Base-by-base conservation (phyloP, 2,329 filamentous ascomycete genomes). In the Penicillium hesseltinei region DNA sequence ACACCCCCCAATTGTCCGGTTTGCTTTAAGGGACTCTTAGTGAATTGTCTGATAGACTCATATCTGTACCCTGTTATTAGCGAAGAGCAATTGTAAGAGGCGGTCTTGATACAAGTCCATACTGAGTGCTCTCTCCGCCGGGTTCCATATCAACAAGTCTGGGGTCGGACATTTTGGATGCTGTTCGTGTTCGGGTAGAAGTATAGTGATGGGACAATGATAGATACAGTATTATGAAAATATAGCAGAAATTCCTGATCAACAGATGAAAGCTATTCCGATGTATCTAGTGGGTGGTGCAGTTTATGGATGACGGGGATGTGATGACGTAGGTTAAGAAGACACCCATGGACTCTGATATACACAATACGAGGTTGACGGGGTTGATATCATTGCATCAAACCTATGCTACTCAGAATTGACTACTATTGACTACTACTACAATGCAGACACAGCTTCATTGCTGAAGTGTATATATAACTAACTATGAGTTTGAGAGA, bases 81-180 rank as follows among this genome's bases (percentile, higher is more conserved):
- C 36, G 6, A 21, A 21, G 17, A 27, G n/a, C 19, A 9, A 35
- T 50, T 42, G 33, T 36, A n/a, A 35, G 23, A 15, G 23, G 5
- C n/a, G 17, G 23, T 13, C 19, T 46, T 39, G 44, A 38, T 36
- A 50, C 7, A 13, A 13, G 25, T 19, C 51, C 75, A 54, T 77
- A 84, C 80, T 84, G 84, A 5, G 80, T 82, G 57, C 78, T 78
- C 71, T 87, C 83, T 62, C 85, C 85, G 66, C 85, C 85, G 19
- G 78, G 77, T 56, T 81, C 80, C 31, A 82, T 86, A 63, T 84
- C 79, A 79, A 87, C 82, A 42, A 87, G 74, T 61, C 80, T 79
- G 19, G 76, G 72, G 59, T 71, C 65, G 9, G 81, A 79, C 82
- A 84, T 84, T 10, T 21, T 62, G 45, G 33, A 17, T 46, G 17